Conservation (phyloP, 1,284 basidiomycete genomes). For the Tylopilus sp. region DNA sequence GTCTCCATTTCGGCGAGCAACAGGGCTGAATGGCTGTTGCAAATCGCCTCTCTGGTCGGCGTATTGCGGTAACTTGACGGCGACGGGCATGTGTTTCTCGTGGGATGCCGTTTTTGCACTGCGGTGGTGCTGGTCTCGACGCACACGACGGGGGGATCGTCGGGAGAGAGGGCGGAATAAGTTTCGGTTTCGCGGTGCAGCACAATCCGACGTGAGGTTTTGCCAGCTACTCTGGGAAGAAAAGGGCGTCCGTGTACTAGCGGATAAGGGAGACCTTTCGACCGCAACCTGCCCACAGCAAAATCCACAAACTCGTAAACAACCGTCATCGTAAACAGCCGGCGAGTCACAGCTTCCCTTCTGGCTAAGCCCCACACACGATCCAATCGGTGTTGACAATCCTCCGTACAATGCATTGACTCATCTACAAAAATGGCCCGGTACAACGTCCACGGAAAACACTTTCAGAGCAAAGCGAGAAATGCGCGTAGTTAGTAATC, state of each 20-base stretch:
- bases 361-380: background rate
- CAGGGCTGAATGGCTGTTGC: background rate
- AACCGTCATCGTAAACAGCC: slow-evolving; percentile 17
- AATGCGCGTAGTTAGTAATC: background rate
- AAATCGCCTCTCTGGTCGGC: background rate
- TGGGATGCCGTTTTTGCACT: background rate
- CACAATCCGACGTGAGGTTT: slow-evolving; percentile 8
- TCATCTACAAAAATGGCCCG: background rate
- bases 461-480: background rate
- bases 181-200: slow-evolving; percentile 1
- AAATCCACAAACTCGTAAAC: too few species aligned
- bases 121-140: background rate
- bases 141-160: too few species aligned
- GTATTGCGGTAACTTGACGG: slow-evolving; percentile 3
- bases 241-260: background rate
- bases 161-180: slow-evolving; percentile 2
- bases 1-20: background rate
- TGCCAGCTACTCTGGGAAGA: slow-evolving; percentile 4
- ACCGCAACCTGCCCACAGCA: background rate
- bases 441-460: background rate
- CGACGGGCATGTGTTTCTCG: background rate
- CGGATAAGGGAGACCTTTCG: background rate
- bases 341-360: slow-evolving; percentile 13
- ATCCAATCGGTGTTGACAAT: slow-evolving; percentile 1
- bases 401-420: background rate